A percentile compares a stretch with the other conserved stretches of the same genome.
phyloP scores from a whole-genome alignment of 768 basidiomycete genomes.

The Gymnopilus junonius region DNA sequence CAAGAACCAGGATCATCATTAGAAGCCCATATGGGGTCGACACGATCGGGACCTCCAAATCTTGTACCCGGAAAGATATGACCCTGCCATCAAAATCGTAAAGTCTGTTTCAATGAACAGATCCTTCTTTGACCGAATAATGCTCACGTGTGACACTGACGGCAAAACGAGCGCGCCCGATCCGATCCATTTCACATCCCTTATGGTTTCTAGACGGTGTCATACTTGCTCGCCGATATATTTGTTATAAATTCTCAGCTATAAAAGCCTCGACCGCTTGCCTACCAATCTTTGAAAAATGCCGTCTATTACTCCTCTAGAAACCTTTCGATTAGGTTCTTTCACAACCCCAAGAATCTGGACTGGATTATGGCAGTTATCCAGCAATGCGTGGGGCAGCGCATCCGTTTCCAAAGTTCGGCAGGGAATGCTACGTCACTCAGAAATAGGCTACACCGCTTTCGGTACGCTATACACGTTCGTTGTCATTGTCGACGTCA shows the following conservation, averaged over 20 bases:
- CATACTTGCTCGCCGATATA: slow-evolving; percentile 22
- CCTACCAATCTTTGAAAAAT: slow-evolving; percentile 12
- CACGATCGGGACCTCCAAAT: slow-evolving; percentile 24
- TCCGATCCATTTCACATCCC: slow-evolving; percentile 4
- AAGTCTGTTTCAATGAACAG: slow-evolving; percentile 19
- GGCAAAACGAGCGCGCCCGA: not conserved
- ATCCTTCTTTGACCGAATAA: slow-evolving; percentile 12
- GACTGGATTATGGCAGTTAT: slow-evolving; percentile 86
- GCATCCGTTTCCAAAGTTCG: slow-evolving; percentile 68
- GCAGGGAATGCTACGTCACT: slow-evolving; percentile 67
- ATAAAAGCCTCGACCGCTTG: slow-evolving; percentile 10
- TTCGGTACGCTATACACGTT: slow-evolving; percentile 47
- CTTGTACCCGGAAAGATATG: slow-evolving; percentile 20
- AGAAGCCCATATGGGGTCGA: slow-evolving; percentile 14
- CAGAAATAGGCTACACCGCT: slow-evolving; percentile 63
- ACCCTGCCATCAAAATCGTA: slow-evolving; percentile 24
- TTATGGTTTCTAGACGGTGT: slow-evolving; percentile 17
- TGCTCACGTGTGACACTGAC: slow-evolving; percentile 3
- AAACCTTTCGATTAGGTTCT: slow-evolving; percentile 61
- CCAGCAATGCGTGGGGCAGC: slow-evolving; percentile 85
- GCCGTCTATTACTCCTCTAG: slow-evolving; percentile 29
- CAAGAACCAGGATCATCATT: too few relatives aligned
- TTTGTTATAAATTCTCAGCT: slow-evolving; percentile 9
- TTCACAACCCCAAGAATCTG: slow-evolving; percentile 67
- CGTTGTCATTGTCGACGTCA: slow-evolving; percentile 6